Evolutionary conservation across 768 basidiomycete genomes (phyloP), one percentile per base, ranked within the genome.

Genomic region (Naematelia encephala): DNA sequence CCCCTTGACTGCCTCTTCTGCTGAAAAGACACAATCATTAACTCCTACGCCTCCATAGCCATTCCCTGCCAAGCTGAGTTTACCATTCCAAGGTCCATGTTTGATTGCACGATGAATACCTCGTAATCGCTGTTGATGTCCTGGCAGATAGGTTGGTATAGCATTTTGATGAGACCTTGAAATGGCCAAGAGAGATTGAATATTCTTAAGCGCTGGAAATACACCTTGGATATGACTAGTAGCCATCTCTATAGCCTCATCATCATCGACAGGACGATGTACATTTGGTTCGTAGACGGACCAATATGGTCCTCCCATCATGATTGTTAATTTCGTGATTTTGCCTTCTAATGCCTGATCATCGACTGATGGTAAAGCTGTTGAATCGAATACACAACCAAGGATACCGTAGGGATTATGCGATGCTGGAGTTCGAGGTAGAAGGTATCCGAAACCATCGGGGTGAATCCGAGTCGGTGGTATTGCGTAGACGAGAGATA

Each of bases 351-450:
- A 48, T 5, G 62, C 29, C 49, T 62, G 53, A 78, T 81, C 59
- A 62, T 86, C 84, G 62, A 91, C 86, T 4, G 77, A 81, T 0
- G 83, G 80, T 42, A 91, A 80, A 5, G 88, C 82, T 52, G 85
- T 86, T 0, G 89, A 89, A 75, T 98, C 94, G 78, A 97, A 97
- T 11, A 97, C 86, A 27, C 87, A 86, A 12, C 94, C 94, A 0
- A 98, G 82, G 43, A 77, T 58, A 14, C 78, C 73, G 29, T 74
- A 67, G 3, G 66, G 52, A 28, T 77, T 78, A 19, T 57, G 19
- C 1, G 68, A 54, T 4, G 47, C 16, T 1, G 26, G 16, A 1
- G 76, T 65, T 14, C 92, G 88, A 0, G 93, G 91, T 53, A 96
- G 82, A 70, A 99, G 86, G 79, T 92, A 97, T 8, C 94, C 94